Evolutionary conservation across 306 rosid genomes (phyloP).

Genomic region (Dryas alaskensis): DNA sequence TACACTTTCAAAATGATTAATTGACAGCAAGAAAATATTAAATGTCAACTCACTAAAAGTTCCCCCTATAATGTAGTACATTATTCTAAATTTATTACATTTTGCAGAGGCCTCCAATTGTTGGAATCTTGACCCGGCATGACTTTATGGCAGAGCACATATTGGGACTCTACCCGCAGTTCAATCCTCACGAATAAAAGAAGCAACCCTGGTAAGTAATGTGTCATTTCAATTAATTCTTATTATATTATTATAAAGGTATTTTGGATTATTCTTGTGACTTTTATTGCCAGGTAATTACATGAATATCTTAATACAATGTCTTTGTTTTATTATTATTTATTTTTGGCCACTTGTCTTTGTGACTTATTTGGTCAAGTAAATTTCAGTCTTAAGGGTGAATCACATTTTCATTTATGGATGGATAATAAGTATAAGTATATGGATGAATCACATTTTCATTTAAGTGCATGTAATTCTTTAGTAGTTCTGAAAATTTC

Average conservation of each 20-base stretch:
- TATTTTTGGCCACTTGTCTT: not conserved
- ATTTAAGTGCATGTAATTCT: not conserved
- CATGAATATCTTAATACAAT: not conserved
- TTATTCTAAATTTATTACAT: slow-evolving; percentile 2
- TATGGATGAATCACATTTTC: not conserved
- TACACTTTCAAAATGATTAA: no score
- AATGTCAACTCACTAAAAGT: not conserved
- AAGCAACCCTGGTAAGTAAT: slow-evolving; percentile 5
- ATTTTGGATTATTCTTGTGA: not conserved
- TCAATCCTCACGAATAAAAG: slow-evolving; percentile 41
- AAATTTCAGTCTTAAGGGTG: no score
- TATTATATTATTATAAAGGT: not conserved
- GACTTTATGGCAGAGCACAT: slow-evolving; percentile 89
- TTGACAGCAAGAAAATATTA: not conserved
- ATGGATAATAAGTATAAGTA: not conserved
- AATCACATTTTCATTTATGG: not conserved
- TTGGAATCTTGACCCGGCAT: slow-evolving; percentile 83
- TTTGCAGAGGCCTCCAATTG: slow-evolving; percentile 84
- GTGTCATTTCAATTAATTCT: not conserved
- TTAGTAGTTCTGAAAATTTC: not conserved
- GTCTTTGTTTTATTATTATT: not conserved
- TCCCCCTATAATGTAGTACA: not conserved
- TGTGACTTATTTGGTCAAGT: no score
- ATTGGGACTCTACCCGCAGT: slow-evolving; percentile 63
- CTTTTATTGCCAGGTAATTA: not conserved